Evolutionary conservation across 75 land plant genomes (phyloP), one percentile per base, ranked within the genome.

Genomic region (Chamaecyparis obtusa): DNA sequence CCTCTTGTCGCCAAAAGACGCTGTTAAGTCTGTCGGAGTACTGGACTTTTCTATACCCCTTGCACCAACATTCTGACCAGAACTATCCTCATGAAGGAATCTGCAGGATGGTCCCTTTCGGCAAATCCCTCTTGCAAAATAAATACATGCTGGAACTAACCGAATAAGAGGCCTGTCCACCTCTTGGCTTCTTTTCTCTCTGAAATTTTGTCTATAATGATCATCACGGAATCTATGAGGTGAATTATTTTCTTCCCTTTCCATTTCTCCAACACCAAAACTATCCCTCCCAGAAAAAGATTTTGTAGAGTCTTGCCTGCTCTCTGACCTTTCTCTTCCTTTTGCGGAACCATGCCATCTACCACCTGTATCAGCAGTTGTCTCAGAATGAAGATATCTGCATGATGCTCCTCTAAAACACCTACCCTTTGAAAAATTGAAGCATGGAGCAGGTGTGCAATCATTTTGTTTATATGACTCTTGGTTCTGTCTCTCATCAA

Each of bases 391-490:
- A 85, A 89, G 85, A 92, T 87, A 95, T 57, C 87, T 88, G 85
- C 97, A 96, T 46, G 84, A 81, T 85, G 69, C 64, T 36, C 95
- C 96, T 85, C 90, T 89, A 33, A 75, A 86, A 88, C 97, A 96
- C 80, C 91, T 90, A 0, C 97, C 97, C 48, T 89, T 85, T 51
- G 87, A 83, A 87, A 93, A 96, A 86, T 95, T 90, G 80, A 83
- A 83, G 88, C 97, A 96, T 39, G 89, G 48, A 69, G 76, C 89
- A 86, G 89, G 86, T 24, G 89, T 39, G 7, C 87, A 32, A 56
- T 84, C 64, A 56, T 35, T 55, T 32, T 54, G 37, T 27, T 36
- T 35, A 84, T 84, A 33, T 30, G 37, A 14, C 1, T 84, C 85
- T 14, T 51, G 85, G 11, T 55, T 51, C 85, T 48, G 51, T 54